Evolutionary conservation across 164 flowering plant species (phyloP), one percentile per base, ranked within the genome.

Genomic region (Malania oleifera): DNA sequence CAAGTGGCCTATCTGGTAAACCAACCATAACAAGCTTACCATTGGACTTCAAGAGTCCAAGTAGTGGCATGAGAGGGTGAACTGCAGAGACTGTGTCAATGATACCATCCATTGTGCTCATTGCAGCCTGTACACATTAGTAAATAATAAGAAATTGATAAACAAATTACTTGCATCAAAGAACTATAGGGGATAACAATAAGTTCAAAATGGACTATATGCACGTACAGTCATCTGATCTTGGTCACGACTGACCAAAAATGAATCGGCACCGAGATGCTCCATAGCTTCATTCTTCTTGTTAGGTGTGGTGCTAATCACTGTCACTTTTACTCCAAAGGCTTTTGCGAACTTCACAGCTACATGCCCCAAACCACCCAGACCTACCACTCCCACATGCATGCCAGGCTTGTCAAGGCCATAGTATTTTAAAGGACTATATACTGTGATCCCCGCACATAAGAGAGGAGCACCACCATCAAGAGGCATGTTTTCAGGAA

Each of bases 311-410:
- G 79, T 76, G 43, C 82, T 78, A n/a, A 81, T 76, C 0, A 78
- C 82, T 0, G 85, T 78, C 0, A 81, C 85, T 24, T 65, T 74
- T 24, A 52, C 61, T 7, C 84, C 84, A 15, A 82, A 62, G 27
- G 84, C 84, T 66, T 82, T 80, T 3, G 72, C 82, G 24, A 80
- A 74, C 50, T 80, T 82, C 7, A 80, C 81, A 8, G 84, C 82
- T 1, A 80, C 62, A 59, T 80, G 85, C 9, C 85, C 85, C 0
- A 81, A 56, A 0, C 85, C 85, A 48, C 85, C 82, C 9, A 81
- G 79, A 17, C 73, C 73, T n/a, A 60, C 62, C 1, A 67, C 66
- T 47, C 67, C 73, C 2, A 70, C 12, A 24, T 65, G 69, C 52
- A 35, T 19, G 2, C 67, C 70, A 0, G 66, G 63, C 40, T 58